These are phyloP conservation scores for Raddia guianensis DNA, from an alignment of 176 grass and related monocot species.

Conservation along the genomic window DNA sequence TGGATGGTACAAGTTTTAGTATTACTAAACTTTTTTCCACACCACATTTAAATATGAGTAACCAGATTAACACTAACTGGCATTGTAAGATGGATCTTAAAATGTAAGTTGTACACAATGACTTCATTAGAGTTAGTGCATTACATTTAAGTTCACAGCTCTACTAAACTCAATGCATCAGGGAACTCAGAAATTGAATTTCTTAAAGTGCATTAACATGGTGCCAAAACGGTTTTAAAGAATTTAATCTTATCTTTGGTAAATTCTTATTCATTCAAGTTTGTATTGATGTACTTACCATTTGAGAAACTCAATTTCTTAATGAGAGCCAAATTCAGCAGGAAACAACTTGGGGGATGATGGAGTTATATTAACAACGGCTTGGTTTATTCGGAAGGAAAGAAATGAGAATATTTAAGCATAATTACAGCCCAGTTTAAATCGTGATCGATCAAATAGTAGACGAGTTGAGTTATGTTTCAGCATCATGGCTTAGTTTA, in stretches of 20 bases:
- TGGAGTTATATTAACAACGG: no score
- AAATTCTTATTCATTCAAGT: neutral
- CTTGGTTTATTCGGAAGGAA: no score
- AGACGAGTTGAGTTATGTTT: no score
- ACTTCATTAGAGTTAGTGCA: neutral
- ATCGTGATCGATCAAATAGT: no score
- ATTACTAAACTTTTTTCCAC: neutral
- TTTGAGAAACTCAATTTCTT: no score
- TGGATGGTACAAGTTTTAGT: neutral
- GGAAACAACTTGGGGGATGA: no score
- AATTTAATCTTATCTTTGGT: neutral
- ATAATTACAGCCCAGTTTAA: no score
- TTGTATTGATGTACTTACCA: no score
- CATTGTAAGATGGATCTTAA: constrained; percentile 12
- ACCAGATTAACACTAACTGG: neutral
- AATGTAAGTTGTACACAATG: constrained; percentile 6
- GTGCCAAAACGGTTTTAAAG: neutral
- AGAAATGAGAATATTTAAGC: no score
- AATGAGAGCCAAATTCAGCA: no score
- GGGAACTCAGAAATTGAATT: constrained; percentile 2
- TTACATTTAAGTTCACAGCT: neutral
- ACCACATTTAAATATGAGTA: neutral
- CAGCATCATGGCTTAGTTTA: no score
- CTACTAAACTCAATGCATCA: neutral
- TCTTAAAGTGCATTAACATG: constrained; percentile 2